Evolutionary conservation across 1,284 basidiomycete species (phyloP).

Genomic region (Microbotryum intermedium): DNA sequence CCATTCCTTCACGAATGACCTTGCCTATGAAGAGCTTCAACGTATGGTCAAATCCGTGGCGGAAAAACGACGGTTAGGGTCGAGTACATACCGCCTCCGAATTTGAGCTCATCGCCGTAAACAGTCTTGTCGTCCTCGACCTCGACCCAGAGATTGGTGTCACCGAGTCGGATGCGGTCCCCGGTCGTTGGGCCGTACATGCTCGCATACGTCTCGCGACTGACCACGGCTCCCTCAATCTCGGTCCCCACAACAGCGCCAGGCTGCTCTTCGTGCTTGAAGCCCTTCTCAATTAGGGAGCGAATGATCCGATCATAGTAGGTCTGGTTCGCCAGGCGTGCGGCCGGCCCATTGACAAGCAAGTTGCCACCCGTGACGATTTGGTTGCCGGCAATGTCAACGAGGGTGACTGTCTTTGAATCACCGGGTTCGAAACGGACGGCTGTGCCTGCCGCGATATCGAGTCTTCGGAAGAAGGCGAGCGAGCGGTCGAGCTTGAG

Average conservation of each 20-base stretch:
- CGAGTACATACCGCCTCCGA: slow-evolving; percentile 67
- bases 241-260: slow-evolving; percentile 14
- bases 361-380: slow-evolving; percentile 72
- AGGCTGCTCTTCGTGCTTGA: slow-evolving; percentile 38
- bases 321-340: not conserved
- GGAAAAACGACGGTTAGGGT: not conserved
- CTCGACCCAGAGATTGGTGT: slow-evolving; percentile 85
- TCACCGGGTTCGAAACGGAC: slow-evolving; percentile 96
- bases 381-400: slow-evolving; percentile 64
- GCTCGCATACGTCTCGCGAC: slow-evolving; percentile 53
- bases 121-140: slow-evolving; percentile 78
- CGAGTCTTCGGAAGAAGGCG: slow-evolving; percentile 76
- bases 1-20: slow-evolving; percentile 91
- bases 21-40: slow-evolving; percentile 53
- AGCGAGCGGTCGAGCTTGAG: slow-evolving; percentile 73
- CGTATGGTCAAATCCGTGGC: not conserved
- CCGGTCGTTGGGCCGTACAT: slow-evolving; percentile 95
- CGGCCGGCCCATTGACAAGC: slow-evolving; percentile 52
- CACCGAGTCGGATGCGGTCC: slow-evolving; percentile 78
- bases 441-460: slow-evolving; percentile 88
- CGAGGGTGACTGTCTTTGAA: slow-evolving; percentile 70
- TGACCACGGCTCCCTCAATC: slow-evolving; percentile 10
- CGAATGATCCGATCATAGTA: not conserved
- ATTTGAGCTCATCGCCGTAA: slow-evolving; percentile 93
- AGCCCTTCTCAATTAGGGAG: slow-evolving; percentile 31